Evolutionary conservation across 345 rosid species (phyloP).

Genomic region (Balakata baccata): DNA sequence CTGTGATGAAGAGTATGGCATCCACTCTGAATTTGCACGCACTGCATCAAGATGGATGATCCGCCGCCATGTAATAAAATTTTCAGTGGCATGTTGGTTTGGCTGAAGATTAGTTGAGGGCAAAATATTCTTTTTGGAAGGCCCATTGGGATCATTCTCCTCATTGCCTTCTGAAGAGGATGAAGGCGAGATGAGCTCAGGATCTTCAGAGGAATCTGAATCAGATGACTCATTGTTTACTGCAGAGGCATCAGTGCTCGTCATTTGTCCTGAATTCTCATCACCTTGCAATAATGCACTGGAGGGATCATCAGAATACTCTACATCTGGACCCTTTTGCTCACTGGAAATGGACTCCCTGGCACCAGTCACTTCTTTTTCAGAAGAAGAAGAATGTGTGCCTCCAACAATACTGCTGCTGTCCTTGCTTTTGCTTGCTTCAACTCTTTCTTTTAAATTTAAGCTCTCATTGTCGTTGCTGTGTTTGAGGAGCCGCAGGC

Average conservation of each 20-base stretch:
- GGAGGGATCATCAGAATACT: conserved; percentile 48
- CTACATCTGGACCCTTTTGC: conserved; percentile 49
- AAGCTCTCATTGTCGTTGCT: conserved; percentile 31
- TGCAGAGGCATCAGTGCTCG: conserved; percentile 53
- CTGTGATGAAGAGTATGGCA: conserved; percentile 51
- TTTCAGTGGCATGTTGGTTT: conserved; percentile 42
- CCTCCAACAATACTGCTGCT: conserved; percentile 46
- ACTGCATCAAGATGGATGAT: conserved; percentile 96
- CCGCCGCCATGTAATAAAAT: conserved; percentile 84
- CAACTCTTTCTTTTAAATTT: conserved; percentile 38
- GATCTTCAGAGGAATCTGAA: conserved; percentile 72
- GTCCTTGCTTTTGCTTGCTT: conserved; percentile 25
- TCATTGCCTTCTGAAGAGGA: conserved; percentile 43
- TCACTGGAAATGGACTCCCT: conserved; percentile 67
- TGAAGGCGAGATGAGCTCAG: conserved; percentile 49
- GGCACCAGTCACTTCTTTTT: conserved; percentile 70
- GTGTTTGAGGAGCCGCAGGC: conserved; percentile 51
- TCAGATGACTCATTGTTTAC: conserved; percentile 37
- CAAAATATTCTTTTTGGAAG: conserved; percentile 30
- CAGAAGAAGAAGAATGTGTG: conserved; percentile 55
- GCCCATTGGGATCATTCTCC: conserved; percentile 36
- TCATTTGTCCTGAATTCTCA: conserved; percentile 39
- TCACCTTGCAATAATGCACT: conserved; percentile 53
- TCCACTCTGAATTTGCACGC: conserved; percentile 88
- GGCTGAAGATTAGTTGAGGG: conserved; percentile 33